Evolutionary conservation across 331 rosid species (phyloP), one percentile per base, ranked within the genome.

Genomic region (Arachis monticola): DNA sequence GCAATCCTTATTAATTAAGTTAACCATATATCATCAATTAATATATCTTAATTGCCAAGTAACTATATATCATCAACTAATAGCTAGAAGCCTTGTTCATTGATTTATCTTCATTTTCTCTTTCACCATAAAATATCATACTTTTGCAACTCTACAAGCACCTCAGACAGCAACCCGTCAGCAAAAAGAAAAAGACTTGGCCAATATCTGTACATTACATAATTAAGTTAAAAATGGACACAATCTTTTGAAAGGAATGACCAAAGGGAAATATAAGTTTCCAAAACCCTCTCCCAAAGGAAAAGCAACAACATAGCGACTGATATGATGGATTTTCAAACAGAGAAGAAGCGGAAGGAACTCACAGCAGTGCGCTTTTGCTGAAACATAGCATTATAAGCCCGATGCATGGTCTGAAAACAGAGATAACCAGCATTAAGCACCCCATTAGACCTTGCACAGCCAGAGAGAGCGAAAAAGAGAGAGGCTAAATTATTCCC

Each of bases 401-500:
- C 74, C 41, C 67, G 86, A 77, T 90, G 97, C 92, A 88, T 75
- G 1, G 96, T 88, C 84, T 88, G 95, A 74, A 91, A 94, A 82
- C 97, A 87, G 79, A 94, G 32, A 74, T 94, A 94, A 47, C 99
- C 99, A 69, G 92, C 99, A 82, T 87, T 91, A 32, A 92, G 85
- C 60, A 92, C 89, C 59, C 96, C 99, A 79, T 94, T 88, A 63
- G 96, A 94, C 91, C 97, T 87, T 13, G 93, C 91, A 67, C 72
- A 71, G 31, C 95, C 91, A 52, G 96, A 90, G 67, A 94, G 88
- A 52, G 88, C 95, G 45, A 91, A 77, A 70, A 80, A 87, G 79
- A 88, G 76, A 77, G 85, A 88, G 1, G 95, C 85, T 22, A 87
- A 38, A 69, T 61, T 75, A 79, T 79, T 82, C 74, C 80, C 75